Conservation (phyloP, 2,329 filamentous ascomycete species). For the Phialocephala subalpina region DNA sequence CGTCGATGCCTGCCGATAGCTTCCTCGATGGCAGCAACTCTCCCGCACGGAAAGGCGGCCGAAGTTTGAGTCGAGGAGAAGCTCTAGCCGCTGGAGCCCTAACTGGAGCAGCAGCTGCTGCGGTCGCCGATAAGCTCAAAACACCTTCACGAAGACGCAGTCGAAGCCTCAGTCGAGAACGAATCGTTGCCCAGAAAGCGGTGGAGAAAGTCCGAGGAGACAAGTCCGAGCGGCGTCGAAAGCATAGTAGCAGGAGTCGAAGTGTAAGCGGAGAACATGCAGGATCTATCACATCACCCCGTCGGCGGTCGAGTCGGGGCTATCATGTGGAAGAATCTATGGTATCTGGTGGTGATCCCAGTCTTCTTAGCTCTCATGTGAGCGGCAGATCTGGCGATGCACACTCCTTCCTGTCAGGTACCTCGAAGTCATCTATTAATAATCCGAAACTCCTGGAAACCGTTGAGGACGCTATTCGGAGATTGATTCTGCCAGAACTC, state of each 20-base stretch:
- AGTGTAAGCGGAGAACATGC: slow-evolving; percentile 55
- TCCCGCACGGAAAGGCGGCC: slow-evolving; percentile 43
- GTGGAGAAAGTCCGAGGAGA: slow-evolving; percentile 70
- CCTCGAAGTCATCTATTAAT: slow-evolving; percentile 69
- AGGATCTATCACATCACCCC: slow-evolving; percentile 53
- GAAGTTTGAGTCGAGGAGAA: slow-evolving; percentile 41
- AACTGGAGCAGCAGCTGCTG: slow-evolving; percentile 49
- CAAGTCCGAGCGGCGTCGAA: slow-evolving; percentile 53
- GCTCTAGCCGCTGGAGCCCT: slow-evolving; percentile 43
- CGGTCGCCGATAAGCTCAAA: slow-evolving; percentile 58
- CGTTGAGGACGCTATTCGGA: slow-evolving; percentile 78
- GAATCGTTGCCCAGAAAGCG: slow-evolving; percentile 70
- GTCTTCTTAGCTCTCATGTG: slow-evolving; percentile 62
- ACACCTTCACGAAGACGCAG: slow-evolving; percentile 65
- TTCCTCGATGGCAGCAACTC: slow-evolving; percentile 63
- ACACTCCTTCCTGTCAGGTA: slow-evolving; percentile 65
- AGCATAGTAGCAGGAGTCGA: slow-evolving; percentile 53
- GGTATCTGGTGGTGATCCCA: slow-evolving; percentile 61
- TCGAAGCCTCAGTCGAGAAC: slow-evolving; percentile 71
- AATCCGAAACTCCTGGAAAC: slow-evolving; percentile 76
- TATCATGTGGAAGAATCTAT: slow-evolving; percentile 55
- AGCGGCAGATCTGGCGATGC: slow-evolving; percentile 63
- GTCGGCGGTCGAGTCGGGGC: slow-evolving; percentile 57
- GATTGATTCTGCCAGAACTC: slow-evolving; percentile 84
- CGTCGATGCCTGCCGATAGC: slow-evolving; percentile 78